A percentile compares a stretch with the other conserved stretches of the same genome.
Conservation (phyloP, 495 filamentous ascomycete species). For the Penicillium alfredii region DNA sequence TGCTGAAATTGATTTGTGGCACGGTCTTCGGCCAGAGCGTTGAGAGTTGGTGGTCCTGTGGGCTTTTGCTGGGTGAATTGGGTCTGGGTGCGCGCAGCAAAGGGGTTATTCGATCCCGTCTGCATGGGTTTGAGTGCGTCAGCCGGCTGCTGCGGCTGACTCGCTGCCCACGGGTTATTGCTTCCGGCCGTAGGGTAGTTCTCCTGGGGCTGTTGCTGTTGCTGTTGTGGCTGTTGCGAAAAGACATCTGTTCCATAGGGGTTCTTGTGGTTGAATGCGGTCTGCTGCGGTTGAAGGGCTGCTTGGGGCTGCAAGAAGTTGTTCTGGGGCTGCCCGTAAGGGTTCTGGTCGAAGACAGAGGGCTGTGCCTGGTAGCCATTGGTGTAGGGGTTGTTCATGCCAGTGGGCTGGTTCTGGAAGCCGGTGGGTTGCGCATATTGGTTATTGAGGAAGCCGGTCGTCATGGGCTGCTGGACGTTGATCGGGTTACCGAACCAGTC, state of each 20-base stretch:
- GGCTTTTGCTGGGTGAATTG: conserved; percentile 52
- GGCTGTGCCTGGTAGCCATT: conserved; percentile 62
- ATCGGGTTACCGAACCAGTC: conserved; percentile 97
- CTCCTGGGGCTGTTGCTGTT: conserved; percentile 53
- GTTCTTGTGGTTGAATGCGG: conserved; percentile 62
- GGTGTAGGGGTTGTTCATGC: conserved; percentile 59
- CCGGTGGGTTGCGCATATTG: conserved; percentile 71
- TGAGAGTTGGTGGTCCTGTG: conserved; percentile 56
- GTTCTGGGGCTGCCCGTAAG: conserved; percentile 45
- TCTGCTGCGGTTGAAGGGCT: conserved; percentile 63
- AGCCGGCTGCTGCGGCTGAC: conserved; percentile 36
- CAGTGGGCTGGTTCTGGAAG: conserved; percentile 58
- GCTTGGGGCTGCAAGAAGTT: conserved; percentile 47
- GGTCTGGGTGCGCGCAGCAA: conserved; percentile 59
- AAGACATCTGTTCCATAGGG: conserved; percentile 55
- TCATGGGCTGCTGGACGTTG: conserved; percentile 65
- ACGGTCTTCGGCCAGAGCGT: conserved; percentile 65
- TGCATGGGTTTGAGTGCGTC: conserved; percentile 48
- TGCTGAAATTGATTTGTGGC: conserved; percentile 49
- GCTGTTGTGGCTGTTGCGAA: conserved; percentile 44
- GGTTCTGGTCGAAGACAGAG: conserved; percentile 55
- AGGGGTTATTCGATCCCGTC: conserved; percentile 96
- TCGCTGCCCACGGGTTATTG: conserved; percentile 69
- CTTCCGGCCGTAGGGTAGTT: conserved; percentile 61
- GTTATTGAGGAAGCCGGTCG: conserved; percentile 78